phyloP scores from a whole-genome alignment of 2,329 filamentous ascomycete genomes.

The Massarina eburnea region DNA sequence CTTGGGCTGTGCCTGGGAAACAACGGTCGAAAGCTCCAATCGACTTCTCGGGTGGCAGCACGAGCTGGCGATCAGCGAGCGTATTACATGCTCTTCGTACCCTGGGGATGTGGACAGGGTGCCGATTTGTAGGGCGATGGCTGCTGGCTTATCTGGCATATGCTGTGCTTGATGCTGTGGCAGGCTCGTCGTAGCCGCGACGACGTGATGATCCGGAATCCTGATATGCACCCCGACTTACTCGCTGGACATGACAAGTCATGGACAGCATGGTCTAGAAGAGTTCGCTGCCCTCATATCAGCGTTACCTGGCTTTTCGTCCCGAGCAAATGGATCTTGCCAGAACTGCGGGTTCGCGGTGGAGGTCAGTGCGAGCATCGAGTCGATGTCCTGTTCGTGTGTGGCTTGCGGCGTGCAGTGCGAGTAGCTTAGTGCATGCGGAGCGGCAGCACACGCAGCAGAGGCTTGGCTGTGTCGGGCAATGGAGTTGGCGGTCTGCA shows the following conservation, averaged over 20 bases:
- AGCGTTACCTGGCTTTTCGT: neutral
- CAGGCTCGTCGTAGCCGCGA: neutral
- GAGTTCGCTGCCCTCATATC: neutral
- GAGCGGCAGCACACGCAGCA: neutral
- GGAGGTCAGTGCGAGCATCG: conserved; percentile 11
- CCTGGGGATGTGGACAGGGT: conserved; percentile 9
- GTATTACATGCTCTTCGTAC: conserved; percentile 1
- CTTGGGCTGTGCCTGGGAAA: no score
- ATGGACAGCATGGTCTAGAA: neutral
- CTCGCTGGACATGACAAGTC: no score
- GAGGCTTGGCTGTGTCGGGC: neutral
- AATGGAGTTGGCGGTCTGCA: conserved; percentile 2
- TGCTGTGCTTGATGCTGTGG: conserved; percentile 1
- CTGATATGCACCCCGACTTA: no score
- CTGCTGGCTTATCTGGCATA: conserved; percentile 3
- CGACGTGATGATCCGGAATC: no score
- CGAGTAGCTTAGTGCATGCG: no score
- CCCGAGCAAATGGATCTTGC: conserved; percentile 11
- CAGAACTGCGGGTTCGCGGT: conserved; percentile 10
- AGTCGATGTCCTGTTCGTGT: conserved; percentile 7
- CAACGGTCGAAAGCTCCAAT: conserved; percentile 11
- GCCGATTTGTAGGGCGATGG: conserved; percentile 11
- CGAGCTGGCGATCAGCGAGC: conserved; percentile 10
- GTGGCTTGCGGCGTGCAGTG: neutral
- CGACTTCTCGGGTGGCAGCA: conserved; percentile 2